Base-by-base conservation (phyloP, 805 yeast species). In the Yamadazyma insecticola region DNA sequence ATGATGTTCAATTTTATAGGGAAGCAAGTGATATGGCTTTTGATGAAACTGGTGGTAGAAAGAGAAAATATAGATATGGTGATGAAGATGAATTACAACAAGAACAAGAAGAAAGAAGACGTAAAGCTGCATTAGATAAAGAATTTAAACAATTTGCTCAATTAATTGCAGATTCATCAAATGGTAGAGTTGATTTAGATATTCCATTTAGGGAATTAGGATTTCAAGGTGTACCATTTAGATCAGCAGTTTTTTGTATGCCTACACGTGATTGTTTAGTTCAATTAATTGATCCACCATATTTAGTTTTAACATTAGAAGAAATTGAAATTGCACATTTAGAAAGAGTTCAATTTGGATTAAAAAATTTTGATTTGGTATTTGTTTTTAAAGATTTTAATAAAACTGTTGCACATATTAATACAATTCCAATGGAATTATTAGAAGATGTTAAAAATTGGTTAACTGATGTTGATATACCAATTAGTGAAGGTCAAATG, bases 21-120 rank as follows among this genome's bases (percentile, higher is more conserved):
- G 98, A 92, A 58, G 97, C 97, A 9, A 79, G 95, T 18, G 98
- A 92, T 53, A 83, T 88, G 71, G 79, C 95, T 3, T 88, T 88
- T 48, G 98, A 92, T 60, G 98, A 92, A 61, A 92, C 98, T 13
- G 96, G 97, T 43, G 89, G 87, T 39, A 81, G 96, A 40, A 81
- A 86, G 63, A 78, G 97, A 58, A 75, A 74, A 43, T 81, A 81
- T 57, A 64, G 92, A 51, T 92, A 92, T 54, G 98, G 98, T 28
- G 98, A 92, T 56, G 98, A 92, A 58, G 98, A 92, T 58, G 98
- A 92, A 63, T 69, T 92, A 43, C 97, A 92, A 60, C 97, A 90
- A 60, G 98, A 92, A 64, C 97, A 90, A 62, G 97, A 92, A 58
- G 98, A 92, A 63, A 80, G 97, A 65, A 74, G 90, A 59, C 76